A percentile compares a stretch with the other conserved stretches of the same genome.
Conservation (phyloP, 2,329 filamentous ascomycete species). For the Lasiodiplodia gonubiensis region DNA sequence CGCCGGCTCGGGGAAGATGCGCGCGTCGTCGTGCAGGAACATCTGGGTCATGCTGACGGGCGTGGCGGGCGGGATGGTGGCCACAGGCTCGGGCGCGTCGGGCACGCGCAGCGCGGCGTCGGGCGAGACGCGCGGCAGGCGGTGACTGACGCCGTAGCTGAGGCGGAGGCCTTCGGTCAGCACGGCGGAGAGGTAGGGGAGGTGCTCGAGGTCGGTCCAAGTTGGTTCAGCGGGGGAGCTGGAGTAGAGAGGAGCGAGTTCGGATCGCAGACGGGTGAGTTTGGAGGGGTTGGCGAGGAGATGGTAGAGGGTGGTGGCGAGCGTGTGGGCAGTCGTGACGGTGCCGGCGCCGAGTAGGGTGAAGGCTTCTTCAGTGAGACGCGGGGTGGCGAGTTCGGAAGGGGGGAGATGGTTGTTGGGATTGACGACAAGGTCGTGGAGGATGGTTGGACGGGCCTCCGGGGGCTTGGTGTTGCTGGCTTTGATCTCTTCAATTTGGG, state of each 20-base stretch:
- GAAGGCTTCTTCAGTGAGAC: constrained; percentile 47
- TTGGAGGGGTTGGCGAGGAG: constrained; percentile 35
- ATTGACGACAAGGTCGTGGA: constrained; percentile 29
- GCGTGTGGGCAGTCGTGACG: constrained; percentile 46
- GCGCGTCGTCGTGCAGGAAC: constrained; percentile 36
- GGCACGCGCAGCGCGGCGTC: constrained; percentile 26
- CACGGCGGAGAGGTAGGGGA: constrained; percentile 43
- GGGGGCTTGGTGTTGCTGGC: constrained; percentile 7
- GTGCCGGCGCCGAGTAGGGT: constrained; percentile 48
- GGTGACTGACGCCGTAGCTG: constrained; percentile 38
- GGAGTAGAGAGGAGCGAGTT: constrained; percentile 32
- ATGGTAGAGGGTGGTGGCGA: constrained; percentile 42
- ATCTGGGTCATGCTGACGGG: constrained; percentile 39
- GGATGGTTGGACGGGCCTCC: constrained; percentile 32
- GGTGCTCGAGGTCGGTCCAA: constrained; percentile 31
- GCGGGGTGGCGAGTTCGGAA: constrained; percentile 32
- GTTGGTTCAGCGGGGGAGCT: constrained; percentile 4
- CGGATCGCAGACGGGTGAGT: constrained; percentile 36
- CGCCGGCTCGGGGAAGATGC: constrained; percentile 34
- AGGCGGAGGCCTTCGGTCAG: constrained; percentile 44
- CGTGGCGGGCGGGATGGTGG: constrained; percentile 35
- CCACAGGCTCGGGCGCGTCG: constrained; percentile 26
- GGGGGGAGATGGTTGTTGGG: constrained; percentile 28
- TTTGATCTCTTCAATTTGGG: constrained; percentile 36
- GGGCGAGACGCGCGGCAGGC: constrained; percentile 36